Base-by-base conservation (phyloP, 805 yeast species). In the Saturnispora mendoncae region DNA sequence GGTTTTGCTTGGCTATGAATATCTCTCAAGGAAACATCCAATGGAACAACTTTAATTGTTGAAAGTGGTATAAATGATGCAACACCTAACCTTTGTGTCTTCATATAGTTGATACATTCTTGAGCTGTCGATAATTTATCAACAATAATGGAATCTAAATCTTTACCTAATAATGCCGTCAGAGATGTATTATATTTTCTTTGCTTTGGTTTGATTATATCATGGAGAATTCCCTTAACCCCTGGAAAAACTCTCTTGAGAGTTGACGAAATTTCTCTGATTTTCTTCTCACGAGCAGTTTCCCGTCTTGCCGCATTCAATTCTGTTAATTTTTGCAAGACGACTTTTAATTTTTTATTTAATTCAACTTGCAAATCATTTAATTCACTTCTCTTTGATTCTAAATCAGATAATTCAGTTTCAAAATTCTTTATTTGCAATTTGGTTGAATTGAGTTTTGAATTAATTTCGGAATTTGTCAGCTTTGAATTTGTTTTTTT, bases 41-140 rank as follows among this genome's bases (percentile, higher is more conserved):
- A 67, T 4, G 78, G 66, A 27, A 64, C 69, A 1, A 76, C 74
- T 7, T 68, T 72, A 25, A 92, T 78, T 2, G 87, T 71, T 53
- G 87, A 92, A 39, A 92, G 63, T 0, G 98, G 97, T 45, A 92
- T 81, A 52, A 92, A 88, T 1, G 94, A 77, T 1, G 92, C 87
- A 6, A 73, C 70, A 36, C 97, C 97, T 10, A 81, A 67, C 49
- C 95, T 71, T 55, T 90, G 90, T 49, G 84, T 88, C 52, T 86
- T 84, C 56, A 90, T 65, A 43, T 80, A 81, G 7, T 76, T 74
- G 47, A 92, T 82, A 57, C 94, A 83, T 43, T 70, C 74, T 49
- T 78, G 82, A 5, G 86, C 94, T 39, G 78, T 74, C 40, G 73
- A 76, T 3, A 79, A 76, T 4, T 75, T 71, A 50, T 86, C 94